Conservation (phyloP, 2,329 filamentous ascomycete genomes). For the Ophiosphaerella narmari region DNA sequence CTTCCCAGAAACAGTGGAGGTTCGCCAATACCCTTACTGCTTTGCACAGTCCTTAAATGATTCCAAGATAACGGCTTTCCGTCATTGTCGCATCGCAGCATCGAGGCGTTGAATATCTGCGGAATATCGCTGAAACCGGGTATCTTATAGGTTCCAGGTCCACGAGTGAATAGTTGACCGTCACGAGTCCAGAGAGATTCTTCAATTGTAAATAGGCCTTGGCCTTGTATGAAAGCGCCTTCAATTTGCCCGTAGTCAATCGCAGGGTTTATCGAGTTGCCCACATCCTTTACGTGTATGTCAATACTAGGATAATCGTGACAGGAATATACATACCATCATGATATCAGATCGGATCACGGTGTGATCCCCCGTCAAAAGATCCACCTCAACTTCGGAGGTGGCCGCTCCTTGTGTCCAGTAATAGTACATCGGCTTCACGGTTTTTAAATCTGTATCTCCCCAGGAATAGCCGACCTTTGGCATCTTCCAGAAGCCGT, state of each 20-base stretch:
- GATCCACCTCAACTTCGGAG: conserved; percentile 89
- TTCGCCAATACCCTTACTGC: conserved; percentile 76
- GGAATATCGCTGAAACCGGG: conserved; percentile 87
- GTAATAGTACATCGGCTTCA: conserved; percentile 86
- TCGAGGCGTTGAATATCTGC: conserved; percentile 78
- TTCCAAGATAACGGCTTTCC: conserved; percentile 69
- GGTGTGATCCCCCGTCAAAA: conserved; percentile 90
- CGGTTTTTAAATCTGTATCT: conserved; percentile 36
- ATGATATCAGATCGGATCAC: conserved; percentile 86
- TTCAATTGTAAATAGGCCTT: conserved; percentile 78
- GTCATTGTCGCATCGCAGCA: conserved; percentile 70
- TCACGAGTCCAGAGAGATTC: conserved; percentile 71
- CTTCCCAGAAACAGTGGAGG: conserved; percentile 78
- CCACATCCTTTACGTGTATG: conserved; percentile 65
- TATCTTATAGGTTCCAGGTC: conserved; percentile 79
- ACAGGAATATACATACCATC: conserved; percentile 60
- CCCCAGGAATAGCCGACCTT: conserved; percentile 94
- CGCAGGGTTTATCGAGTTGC: conserved; percentile 74
- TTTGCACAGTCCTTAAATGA: conserved; percentile 80
- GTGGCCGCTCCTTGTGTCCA: conserved; percentile 86
- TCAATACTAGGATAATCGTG: not conserved
- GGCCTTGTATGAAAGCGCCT: conserved; percentile 78
- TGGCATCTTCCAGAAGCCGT: conserved; percentile 96
- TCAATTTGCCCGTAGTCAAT: conserved; percentile 84
- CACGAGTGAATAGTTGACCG: conserved; percentile 66